A percentile compares a stretch with the other conserved stretches of the same genome.
Conservation (phyloP, 2,329 filamentous ascomycete genomes). For the Tolypocladium inflatum region DNA sequence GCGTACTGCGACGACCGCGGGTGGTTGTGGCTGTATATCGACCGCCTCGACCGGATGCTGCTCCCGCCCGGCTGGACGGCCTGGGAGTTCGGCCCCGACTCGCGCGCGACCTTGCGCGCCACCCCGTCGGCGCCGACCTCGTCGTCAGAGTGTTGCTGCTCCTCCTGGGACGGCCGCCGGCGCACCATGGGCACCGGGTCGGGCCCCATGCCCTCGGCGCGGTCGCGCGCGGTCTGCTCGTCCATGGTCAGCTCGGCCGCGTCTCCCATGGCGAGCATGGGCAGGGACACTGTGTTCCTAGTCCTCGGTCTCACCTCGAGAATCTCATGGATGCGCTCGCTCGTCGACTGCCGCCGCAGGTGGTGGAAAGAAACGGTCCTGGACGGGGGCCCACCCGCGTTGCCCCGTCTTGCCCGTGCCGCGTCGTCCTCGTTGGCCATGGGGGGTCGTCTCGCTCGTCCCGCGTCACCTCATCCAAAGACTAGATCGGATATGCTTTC, state of each 20-base stretch:
- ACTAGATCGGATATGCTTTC: background rate
- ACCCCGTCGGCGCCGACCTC: conserved; percentile 27
- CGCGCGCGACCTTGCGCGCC: conserved; percentile 27
- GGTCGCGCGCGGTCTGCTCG: conserved; percentile 30
- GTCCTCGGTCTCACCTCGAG: conserved; percentile 29
- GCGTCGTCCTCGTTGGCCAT: background rate
- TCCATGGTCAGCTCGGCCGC: background rate
- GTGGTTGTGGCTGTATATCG: conserved; percentile 8
- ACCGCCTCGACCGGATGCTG: conserved; percentile 2
- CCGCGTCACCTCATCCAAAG: background rate
- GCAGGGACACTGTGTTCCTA: background rate
- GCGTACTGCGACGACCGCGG: conserved; percentile 6
- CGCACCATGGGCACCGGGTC: conserved; percentile 9
- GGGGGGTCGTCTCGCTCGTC: background rate
- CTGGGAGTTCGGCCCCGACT: conserved; percentile 29
- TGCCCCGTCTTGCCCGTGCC: background rate
- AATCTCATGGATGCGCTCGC: conserved; percentile 34
- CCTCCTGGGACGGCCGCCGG: background rate
- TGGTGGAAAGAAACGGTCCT: conserved; percentile 7
- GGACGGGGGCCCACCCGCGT: background rate
- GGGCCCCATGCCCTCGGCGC: conserved; percentile 29
- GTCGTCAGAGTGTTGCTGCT: conserved; percentile 1
- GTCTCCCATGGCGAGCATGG: background rate
- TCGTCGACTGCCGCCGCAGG: conserved; percentile 20
- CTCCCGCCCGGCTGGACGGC: conserved; percentile 18